Base-by-base conservation (phyloP, 169 alveolate species). In the Plasmodium vinckei region DNA sequence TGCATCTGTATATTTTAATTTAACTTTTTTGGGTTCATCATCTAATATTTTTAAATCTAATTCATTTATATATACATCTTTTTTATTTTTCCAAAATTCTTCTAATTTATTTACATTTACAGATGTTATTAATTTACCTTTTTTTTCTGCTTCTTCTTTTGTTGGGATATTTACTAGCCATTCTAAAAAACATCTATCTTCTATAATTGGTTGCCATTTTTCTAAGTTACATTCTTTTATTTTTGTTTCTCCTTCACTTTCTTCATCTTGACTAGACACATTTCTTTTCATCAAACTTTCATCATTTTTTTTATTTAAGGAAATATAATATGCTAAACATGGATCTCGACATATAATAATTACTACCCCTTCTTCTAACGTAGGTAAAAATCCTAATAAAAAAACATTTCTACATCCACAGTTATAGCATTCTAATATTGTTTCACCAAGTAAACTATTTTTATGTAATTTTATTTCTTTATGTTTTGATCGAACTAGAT, bases 111-210 rank as follows among this genome's bases (percentile, higher is more conserved):
- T 92, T 53, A 75, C 87, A 65, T 72, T 89, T 19, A 46, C 42
- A 5, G 82, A 67, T 10, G 94, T 91, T 9, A 87, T 51, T 54
- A 46, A 15, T 23, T 93, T 91, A 19, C 94, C 87, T 13, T 94
- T 73, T 33, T 88, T 77, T 25, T 67, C 70, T 21, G 92, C 94
- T 61, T 93, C 96, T n/a, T 71, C 92, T 12, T 75, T 93, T 15
- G 92, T 64, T 17, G 98, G 97, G n/a, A 69, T 65, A 21, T 73
- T 89, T 9, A 95, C 97, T 47, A 95, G 57, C 97, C 98, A 95
- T 21, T 84, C 91, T 4, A 94, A 77, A 4, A 95, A 68, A 6
- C 89, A 39, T 65, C 95, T 84, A 71, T 95, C 94, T 53, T 87
- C 95, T 49, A 95, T 95, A 19, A 95, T 53, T 15, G 98, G 96